Evolutionary conservation across 1,284 basidiomycete species (phyloP).

Genomic region (Schizopora paradoxa): DNA sequence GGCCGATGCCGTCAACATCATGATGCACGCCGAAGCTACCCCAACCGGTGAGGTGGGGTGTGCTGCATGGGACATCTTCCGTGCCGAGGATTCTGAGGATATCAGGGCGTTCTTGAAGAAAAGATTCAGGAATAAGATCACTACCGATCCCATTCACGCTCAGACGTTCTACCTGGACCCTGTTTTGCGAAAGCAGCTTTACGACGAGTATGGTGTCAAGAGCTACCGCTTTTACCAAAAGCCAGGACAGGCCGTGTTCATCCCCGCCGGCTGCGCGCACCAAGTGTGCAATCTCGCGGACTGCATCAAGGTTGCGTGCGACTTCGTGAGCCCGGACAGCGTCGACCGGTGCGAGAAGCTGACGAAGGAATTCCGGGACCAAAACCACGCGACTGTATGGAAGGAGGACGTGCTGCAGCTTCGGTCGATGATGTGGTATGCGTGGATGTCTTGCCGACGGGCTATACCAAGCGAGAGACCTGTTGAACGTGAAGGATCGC

Average conservation of each 20-base stretch:
- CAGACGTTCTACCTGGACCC: slow-evolving; percentile 85
- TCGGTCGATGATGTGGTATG: slow-evolving; percentile 90
- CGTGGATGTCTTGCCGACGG: slow-evolving; percentile 73
- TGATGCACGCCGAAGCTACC: slow-evolving; percentile 67
- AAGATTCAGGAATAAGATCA: slow-evolving; percentile 46
- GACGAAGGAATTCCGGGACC: slow-evolving; percentile 83
- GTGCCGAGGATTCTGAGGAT: slow-evolving; percentile 75
- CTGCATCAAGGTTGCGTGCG: slow-evolving; percentile 94
- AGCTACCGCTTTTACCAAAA: slow-evolving; percentile 85
- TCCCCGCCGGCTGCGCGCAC: slow-evolving; percentile 93
- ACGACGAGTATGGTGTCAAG: slow-evolving; percentile 60
- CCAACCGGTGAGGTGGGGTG: slow-evolving; percentile 67
- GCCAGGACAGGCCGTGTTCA: slow-evolving; percentile 92
- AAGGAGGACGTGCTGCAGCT: slow-evolving; percentile 93
- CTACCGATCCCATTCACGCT: slow-evolving; percentile 85
- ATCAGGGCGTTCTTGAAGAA: slow-evolving; percentile 69
- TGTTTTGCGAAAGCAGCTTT: slow-evolving; percentile 63
- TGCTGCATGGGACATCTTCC: slow-evolving; percentile 91
- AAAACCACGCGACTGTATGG: slow-evolving; percentile 85
- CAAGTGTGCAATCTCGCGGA: slow-evolving; percentile 83
- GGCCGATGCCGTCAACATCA: slow-evolving; percentile 91
- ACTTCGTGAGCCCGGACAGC: slow-evolving; percentile 94
- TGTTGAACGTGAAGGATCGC: no score
- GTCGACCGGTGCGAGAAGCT: slow-evolving; percentile 79
- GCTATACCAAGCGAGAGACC: no score